Base-by-base conservation (phyloP, 306 rosid genomes). In the Geum urbanum region DNA sequence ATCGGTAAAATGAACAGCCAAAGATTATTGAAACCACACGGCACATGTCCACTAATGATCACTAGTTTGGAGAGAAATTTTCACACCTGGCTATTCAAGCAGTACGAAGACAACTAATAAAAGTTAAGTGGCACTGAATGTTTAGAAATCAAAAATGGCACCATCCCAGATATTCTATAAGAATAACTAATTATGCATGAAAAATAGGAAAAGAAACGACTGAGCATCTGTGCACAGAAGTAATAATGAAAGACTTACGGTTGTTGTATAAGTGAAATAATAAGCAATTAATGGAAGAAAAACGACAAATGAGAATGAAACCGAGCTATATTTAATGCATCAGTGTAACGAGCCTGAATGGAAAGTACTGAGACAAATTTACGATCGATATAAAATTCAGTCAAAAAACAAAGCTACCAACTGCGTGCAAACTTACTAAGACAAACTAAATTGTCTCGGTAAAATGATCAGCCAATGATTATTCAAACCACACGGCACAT, bases 171-270 rank as follows among this genome's bases (percentile, higher is more conserved):
- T 65, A 40, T 22, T 65, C 22, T 24, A 46, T 48, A 50, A 50
- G 49, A 53, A 52, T 19, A 52, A 39, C 32, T 51, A 9, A 48
- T 67, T 35, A 37, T 9, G 44, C 45, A 67, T 2, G 11, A 3
- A 67, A 8, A 6, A 35, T 3, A 35, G 3, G 10, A 14, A 50
- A 15, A 67, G 47, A 67, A 16, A 8, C 4, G 18, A 18, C 9
- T 6, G 4, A 18, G 18, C 5, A 67, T 49, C 43, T 50, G 47
- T 20, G 60, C 66, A 63, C 35, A 50, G 48, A 61, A 57, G 57
- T 57, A 60, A 58, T 47, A 66, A 48, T 12, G 49, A 64, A 71
- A 32, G 41, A 40, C 49, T 60, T 57, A 50, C 47, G 55, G 24
- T 47, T 66, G 45, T n/a, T 47, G 58, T 19, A 63, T 3, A 47